Evolutionary conservation across 495 filamentous ascomycete genomes (phyloP).

Genomic region (Cenococcum geophilum): DNA sequence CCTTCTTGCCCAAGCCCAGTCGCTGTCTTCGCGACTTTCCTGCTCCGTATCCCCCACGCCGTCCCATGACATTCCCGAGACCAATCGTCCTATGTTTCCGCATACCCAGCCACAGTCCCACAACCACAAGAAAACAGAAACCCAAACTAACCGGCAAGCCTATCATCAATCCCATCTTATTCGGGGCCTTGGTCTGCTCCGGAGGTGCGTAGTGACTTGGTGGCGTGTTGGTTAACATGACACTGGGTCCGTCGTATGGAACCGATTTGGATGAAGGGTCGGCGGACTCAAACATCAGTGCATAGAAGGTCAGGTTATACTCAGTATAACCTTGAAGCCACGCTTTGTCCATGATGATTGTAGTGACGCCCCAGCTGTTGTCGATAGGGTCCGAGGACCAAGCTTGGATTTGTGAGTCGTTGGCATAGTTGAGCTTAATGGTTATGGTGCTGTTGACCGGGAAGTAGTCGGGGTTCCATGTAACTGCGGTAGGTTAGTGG

Average conservation of each 20-base stretch:
- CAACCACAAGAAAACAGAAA: conserved; percentile 20
- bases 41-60: conserved; percentile 23
- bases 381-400: conserved; percentile 39
- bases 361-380: conserved; percentile 41
- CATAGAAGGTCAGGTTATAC: conserved; percentile 32
- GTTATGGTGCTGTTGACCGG: conserved; percentile 40
- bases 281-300: conserved; percentile 12
- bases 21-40: conserved; percentile 30
- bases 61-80: conserved; percentile 32
- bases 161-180: conserved; percentile 28
- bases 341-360: conserved; percentile 36
- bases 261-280: conserved; percentile 6
- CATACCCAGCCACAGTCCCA: conserved; percentile 32
- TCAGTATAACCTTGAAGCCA: conserved; percentile 37
- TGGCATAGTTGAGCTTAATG: conserved; percentile 39
- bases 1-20: conserved; percentile 31
- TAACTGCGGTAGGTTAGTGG: conserved; percentile 25
- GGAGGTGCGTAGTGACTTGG: conserved; percentile 24
- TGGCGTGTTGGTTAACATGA: conserved; percentile 26
- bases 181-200: conserved; percentile 12
- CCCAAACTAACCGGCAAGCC: conserved; percentile 31
- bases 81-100: conserved; percentile 32
- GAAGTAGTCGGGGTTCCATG: conserved; percentile 44
- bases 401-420: conserved; percentile 33
- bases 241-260: conserved; percentile 19